Percentiles rank a stretch among this genome's conserved stretches.
Conservation (phyloP, 768 basidiomycete species). For the Artomyces pyxidatus region DNA sequence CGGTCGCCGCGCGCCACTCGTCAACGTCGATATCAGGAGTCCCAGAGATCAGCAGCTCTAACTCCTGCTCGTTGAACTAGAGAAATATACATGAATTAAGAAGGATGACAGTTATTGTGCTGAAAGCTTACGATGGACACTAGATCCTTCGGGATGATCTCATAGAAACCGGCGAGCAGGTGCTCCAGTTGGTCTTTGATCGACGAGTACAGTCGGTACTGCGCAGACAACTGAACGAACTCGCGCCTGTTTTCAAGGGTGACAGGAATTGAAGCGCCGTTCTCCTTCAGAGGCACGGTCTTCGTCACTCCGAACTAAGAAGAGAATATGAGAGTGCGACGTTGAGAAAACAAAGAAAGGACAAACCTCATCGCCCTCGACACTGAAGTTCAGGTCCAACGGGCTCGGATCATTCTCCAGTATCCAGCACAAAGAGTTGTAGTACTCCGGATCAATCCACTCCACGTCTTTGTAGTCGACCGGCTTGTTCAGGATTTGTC, state of each 20-base stretch:
- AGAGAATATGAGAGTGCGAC: constrained; percentile 5
- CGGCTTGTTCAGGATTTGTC: constrained; percentile 87
- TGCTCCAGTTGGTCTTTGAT: constrained; percentile 95
- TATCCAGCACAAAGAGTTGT: constrained; percentile 97
- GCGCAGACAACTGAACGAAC: constrained; percentile 92
- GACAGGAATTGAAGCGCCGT: constrained; percentile 76
- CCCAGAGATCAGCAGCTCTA: constrained; percentile 90
- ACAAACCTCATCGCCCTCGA: constrained; percentile 89
- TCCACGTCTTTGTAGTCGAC: constrained; percentile 96
- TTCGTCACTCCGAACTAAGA: constrained; percentile 83
- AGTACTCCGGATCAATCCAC: constrained; percentile 97
- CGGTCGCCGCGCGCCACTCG: constrained; percentile 90
- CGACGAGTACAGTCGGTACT: constrained; percentile 87
- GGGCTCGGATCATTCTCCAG: constrained; percentile 88
- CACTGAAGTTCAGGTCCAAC: constrained; percentile 87
- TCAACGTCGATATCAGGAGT: constrained; percentile 99
- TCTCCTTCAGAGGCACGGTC: constrained; percentile 79
- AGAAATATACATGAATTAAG: constrained; percentile 11
- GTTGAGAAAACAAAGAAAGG: constrained; percentile 6
- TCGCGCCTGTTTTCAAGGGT: constrained; percentile 96
- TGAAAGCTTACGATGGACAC: constrained; percentile 70
- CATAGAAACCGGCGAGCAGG: constrained; percentile 87
- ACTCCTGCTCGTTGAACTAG: constrained; percentile 91
- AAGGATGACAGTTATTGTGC: constrained; percentile 7
- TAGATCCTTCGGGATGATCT: constrained; percentile 95